Percentiles rank a stretch among this genome's conserved stretches.
phyloP scores from a whole-genome alignment of 1,284 basidiomycete species.

The Irpex lacteus region DNA sequence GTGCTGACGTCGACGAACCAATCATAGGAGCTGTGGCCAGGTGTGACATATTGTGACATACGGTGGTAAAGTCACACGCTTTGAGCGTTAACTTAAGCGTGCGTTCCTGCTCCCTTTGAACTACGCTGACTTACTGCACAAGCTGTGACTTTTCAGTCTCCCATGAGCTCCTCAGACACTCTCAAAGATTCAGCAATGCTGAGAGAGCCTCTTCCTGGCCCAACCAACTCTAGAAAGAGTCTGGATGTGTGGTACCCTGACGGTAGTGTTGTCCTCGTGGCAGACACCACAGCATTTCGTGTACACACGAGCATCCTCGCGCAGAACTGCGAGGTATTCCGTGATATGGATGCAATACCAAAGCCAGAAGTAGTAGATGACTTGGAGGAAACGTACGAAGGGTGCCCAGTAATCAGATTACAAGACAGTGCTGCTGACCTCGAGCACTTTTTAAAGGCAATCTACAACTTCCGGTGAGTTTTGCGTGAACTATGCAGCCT shows the following conservation, averaged over 20 bases:
- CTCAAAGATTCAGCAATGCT: neutral
- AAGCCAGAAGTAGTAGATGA: conserved; percentile 15
- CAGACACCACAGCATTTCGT: conserved; percentile 20
- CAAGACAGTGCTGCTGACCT: conserved; percentile 20
- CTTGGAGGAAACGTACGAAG: conserved; percentile 18
- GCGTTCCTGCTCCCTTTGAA: no score
- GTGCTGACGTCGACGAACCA: no score
- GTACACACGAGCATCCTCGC: conserved; percentile 21
- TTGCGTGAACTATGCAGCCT: neutral
- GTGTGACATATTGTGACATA: no score
- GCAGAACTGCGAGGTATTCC: conserved; percentile 18
- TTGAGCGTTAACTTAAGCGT: no score
- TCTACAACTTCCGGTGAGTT: conserved; percentile 24
- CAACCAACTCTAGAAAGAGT: conserved; percentile 3
- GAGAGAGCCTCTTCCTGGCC: conserved; percentile 1
- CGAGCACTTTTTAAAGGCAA: conserved; percentile 20
- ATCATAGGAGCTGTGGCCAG: no score
- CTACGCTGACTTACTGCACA: neutral
- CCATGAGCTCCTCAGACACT: neutral
- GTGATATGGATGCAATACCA: conserved; percentile 23
- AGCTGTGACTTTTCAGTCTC: neutral
- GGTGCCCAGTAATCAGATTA: conserved; percentile 18
- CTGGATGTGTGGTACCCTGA: conserved; percentile 22
- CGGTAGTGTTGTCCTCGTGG: conserved; percentile 20
- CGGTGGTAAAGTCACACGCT: no score